These are phyloP conservation scores for Mycena floridula DNA, from an alignment of 768 basidiomycete genomes.

Conservation along the genomic window DNA sequence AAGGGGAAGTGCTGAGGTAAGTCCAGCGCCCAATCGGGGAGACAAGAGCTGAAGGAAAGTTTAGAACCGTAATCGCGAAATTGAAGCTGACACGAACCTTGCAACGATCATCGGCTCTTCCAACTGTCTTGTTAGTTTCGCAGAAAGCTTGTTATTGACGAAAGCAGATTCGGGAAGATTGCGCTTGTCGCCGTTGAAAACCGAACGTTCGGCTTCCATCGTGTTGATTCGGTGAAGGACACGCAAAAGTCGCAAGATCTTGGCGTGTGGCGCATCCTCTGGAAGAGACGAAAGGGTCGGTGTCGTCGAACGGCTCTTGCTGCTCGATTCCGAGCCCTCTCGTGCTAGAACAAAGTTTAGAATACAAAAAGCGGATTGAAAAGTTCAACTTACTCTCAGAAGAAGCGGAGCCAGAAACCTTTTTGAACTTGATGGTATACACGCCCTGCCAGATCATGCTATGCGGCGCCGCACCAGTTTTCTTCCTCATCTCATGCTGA, in stretches of 20 bases:
- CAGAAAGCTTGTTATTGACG: conserved; percentile 95
- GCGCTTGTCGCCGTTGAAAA: conserved; percentile 43
- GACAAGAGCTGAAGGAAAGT: conserved; percentile 61
- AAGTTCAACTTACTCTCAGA: conserved; percentile 45
- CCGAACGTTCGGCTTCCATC: conserved; percentile 57
- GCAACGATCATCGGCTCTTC: conserved; percentile 99
- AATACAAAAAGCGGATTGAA: neutral
- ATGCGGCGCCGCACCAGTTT: conserved; percentile 52
- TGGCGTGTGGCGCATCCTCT: conserved; percentile 79
- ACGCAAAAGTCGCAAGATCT: conserved; percentile 85
- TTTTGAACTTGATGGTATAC: conserved; percentile 90
- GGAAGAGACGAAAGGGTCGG: conserved; percentile 75
- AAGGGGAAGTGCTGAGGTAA: conserved; percentile 96
- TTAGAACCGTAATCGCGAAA: neutral
- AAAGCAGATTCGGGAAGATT: conserved; percentile 78
- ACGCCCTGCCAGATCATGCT: conserved; percentile 85
- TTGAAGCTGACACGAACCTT: conserved; percentile 45
- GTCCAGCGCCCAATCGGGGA: conserved; percentile 97
- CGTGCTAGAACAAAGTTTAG: too few species aligned
- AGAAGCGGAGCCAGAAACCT: conserved; percentile 75
- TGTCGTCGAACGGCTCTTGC: conserved; percentile 53
- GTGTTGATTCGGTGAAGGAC: conserved; percentile 82
- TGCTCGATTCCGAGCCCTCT: too few species aligned
- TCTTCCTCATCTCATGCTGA: conserved; percentile 80
- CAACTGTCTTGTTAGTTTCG: conserved; percentile 93